These are phyloP conservation scores for Scutellaria baicalensis DNA, from an alignment of 257 asterid species.

Conservation along the genomic window DNA sequence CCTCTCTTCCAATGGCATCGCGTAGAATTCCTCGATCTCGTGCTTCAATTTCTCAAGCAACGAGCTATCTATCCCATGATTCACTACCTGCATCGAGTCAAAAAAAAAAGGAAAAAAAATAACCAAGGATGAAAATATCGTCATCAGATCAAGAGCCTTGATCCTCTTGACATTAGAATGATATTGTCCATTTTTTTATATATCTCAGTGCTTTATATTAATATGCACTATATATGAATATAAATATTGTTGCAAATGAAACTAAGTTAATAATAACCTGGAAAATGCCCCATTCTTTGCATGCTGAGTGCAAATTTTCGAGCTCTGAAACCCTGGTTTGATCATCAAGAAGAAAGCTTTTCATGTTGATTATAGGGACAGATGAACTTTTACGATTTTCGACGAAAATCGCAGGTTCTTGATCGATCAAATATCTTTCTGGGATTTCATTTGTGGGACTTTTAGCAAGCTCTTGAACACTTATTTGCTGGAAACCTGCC, in stretches of 20 bases:
- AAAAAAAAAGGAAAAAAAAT: not conserved
- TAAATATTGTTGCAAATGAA: not conserved
- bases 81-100: conserved; percentile 49
- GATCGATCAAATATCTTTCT: conserved; percentile 19
- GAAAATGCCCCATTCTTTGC: conserved; percentile 68
- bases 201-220: too few relatives aligned
- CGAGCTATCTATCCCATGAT: conserved; percentile 51
- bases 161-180: too few relatives aligned
- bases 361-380: conserved; percentile 46
- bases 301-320: conserved; percentile 33
- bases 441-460: conserved; percentile 24
- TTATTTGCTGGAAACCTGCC: conserved; percentile 1
- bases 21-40: conserved; percentile 52
- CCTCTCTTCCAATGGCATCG: conserved; percentile 51
- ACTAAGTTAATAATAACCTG: conserved; percentile 41
- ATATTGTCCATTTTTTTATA: too few relatives aligned
- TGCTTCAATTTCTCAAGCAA: conserved; percentile 40
- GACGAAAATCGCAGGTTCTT: conserved; percentile 20
- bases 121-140: too few relatives aligned
- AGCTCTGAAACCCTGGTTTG: conserved; percentile 25
- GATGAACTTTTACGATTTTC: not conserved
- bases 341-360: conserved; percentile 11
- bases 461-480: conserved; percentile 39
- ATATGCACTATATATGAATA: not conserved
- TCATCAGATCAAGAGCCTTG: too few relatives aligned